Evolutionary conservation across 768 basidiomycete species (phyloP).

Genomic region (Hericium rajendrae): DNA sequence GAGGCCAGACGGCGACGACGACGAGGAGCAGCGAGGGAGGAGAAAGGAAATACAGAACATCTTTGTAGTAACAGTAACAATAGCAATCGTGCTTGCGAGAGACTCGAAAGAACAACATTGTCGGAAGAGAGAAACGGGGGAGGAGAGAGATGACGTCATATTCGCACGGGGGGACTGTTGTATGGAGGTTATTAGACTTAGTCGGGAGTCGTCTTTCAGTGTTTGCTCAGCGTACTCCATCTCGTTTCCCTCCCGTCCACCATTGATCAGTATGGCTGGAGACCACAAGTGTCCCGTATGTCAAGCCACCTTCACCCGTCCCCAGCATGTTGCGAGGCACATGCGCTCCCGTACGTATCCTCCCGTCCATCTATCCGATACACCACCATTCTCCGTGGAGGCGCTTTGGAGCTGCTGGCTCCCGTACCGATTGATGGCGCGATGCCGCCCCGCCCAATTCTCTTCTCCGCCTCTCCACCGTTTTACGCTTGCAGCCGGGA

Average conservation of each 20-base stretch:
- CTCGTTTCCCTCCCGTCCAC: neutral
- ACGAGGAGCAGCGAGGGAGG: neutral
- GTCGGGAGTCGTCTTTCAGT: too few relatives aligned
- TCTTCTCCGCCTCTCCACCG: constrained; percentile 3
- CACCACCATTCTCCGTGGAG: constrained; percentile 5
- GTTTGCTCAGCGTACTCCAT: neutral
- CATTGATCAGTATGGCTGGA: constrained; percentile 45
- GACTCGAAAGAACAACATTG: neutral
- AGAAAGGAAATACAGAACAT: neutral
- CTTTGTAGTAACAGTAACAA: neutral
- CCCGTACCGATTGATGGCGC: neutral
- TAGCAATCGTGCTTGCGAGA: neutral
- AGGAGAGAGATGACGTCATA: constrained; percentile 5
- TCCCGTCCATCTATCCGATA: constrained; percentile 9
- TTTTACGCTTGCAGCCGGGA: constrained; percentile 4
- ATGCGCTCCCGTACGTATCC: constrained; percentile 77
- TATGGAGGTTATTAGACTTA: neutral
- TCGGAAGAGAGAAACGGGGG: neutral
- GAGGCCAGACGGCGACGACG: neutral
- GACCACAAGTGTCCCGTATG: constrained; percentile 86
- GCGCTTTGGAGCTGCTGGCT: neutral
- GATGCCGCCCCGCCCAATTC: neutral
- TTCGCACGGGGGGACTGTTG: constrained; percentile 4
- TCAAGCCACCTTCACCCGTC: constrained; percentile 78
- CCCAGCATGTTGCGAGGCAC: constrained; percentile 83